A percentile compares a stretch with the other conserved stretches of the same genome.
Evolutionary conservation across 768 basidiomycete species (phyloP).

Genomic region (Suillus variegatus): DNA sequence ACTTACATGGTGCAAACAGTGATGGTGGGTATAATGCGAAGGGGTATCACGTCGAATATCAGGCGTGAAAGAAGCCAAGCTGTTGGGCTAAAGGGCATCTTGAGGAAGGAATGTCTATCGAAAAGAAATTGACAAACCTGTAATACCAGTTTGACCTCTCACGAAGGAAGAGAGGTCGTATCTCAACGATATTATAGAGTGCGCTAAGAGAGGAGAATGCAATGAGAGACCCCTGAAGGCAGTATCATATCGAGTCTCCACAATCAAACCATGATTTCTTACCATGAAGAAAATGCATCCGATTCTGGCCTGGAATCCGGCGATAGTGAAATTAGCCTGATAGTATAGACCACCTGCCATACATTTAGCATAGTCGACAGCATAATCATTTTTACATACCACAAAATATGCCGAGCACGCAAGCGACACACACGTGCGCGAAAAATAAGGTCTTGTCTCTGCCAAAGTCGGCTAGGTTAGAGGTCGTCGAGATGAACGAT

Average conservation of each 20-base stretch:
- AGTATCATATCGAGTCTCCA: constrained; percentile 12
- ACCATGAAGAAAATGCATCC: constrained; percentile 95
- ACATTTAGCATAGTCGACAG: constrained; percentile 2
- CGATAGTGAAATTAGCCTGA: constrained; percentile 76
- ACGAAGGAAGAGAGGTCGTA: constrained; percentile 84
- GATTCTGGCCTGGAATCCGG: constrained; percentile 93
- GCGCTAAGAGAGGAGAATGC: constrained; percentile 92
- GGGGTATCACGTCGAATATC: constrained; percentile 86
- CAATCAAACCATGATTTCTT: constrained; percentile 11
- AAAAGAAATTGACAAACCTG: constrained; percentile 47
- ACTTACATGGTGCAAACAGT: constrained; percentile 81
- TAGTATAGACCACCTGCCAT: constrained; percentile 79
- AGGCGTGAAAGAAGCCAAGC: constrained; percentile 90
- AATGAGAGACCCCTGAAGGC: constrained; percentile 74
- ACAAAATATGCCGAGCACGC: constrained; percentile 82
- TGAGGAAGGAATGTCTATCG: background rate
- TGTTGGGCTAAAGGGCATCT: constrained; percentile 57
- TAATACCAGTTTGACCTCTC: constrained; percentile 88
- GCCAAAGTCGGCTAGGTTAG: constrained; percentile 2
- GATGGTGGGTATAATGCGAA: constrained; percentile 88
- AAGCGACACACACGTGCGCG: constrained; percentile 71
- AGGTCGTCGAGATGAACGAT: background rate
- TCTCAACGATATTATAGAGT: constrained; percentile 82
- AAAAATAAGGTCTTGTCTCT: constrained; percentile 85
- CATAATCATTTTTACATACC: constrained; percentile 43